Evolutionary conservation across 2,329 filamentous ascomycete genomes (phyloP), one percentile per base, ranked within the genome.

Genomic region (Aspergillus calidoustus): DNA sequence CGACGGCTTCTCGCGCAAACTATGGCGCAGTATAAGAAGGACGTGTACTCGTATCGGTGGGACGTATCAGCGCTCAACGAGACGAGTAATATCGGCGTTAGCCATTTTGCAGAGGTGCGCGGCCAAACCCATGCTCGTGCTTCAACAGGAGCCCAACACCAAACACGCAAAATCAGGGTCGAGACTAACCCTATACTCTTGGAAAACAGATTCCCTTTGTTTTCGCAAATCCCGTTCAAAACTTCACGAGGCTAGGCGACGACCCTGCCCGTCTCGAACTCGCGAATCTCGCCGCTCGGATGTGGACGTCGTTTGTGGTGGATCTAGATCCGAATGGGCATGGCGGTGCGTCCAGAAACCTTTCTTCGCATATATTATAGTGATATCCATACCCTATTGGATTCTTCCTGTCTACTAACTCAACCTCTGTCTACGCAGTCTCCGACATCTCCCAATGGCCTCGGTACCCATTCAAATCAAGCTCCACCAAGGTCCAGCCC

Each of bases 221-320:
- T 28, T 74, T 74, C 53, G 68, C 72, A 28, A 74, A 74, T 23
- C 71, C 72, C 1, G 66, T 67, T 13, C 72, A 74, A 15, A 65
- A 63, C 13, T 66, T 74, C n/a, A 74, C 72, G 2, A 44, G 65
- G 3, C 56, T 74, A 2, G 71, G 70, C 25, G 61, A 61, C 28
- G 69, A 72, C 22, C 69, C 68, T 31, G 59, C 57, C 3, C 69
- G 71, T 4, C 51, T 74, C 7, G 64, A 68, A 8, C 62, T 74
- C 15, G 72, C 66, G 7, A 69, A 74, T 47, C 58, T 73, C 61
- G 71, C 69, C 0, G 72, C 72, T n/a, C 64, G 66, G 4, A 74
- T 74, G 71, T 74, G 72, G 72, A 71, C 71, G 9, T 72, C 72
- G 3, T 74, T 74, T 53, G 72, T 68, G 38, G 55, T 64, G 23